Percentiles rank a stretch among this genome's conserved stretches.
phyloP scores from a whole-genome alignment of 257 asterid species.

The Gentiana straminea region DNA sequence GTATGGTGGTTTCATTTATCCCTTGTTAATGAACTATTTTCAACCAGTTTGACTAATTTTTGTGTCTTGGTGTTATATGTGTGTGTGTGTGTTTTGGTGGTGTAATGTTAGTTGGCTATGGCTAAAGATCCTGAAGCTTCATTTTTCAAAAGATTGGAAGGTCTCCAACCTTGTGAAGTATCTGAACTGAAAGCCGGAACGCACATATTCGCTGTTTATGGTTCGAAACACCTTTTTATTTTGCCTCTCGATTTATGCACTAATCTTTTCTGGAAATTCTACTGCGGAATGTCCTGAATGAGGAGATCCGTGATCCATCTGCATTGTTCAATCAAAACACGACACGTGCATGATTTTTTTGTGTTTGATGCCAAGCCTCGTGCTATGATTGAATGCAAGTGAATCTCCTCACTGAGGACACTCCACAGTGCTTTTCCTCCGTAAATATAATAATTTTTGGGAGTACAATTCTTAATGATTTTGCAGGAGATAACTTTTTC shows the following conservation, averaged over 20 bases:
- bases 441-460: too few relatives aligned
- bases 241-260: conserved; percentile 10
- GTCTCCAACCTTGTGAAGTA: conserved; percentile 99
- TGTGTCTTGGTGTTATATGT: conserved; percentile 2
- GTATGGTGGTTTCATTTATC: conserved; percentile 28
- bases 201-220: conserved; percentile 98
- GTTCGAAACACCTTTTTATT: conserved; percentile 25
- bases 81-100: too few relatives aligned
- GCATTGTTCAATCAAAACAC: too few relatives aligned
- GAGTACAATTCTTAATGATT: neutral
- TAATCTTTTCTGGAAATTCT: too few relatives aligned
- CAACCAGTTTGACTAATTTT: neutral
- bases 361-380: too few relatives aligned
- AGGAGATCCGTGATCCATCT: too few relatives aligned
- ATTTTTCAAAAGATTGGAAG: conserved; percentile 93
- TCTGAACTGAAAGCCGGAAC: conserved; percentile 95
- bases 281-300: too few relatives aligned
- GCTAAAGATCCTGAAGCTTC: conserved; percentile 98
- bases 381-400: too few relatives aligned
- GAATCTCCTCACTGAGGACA: too few relatives aligned
- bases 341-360: too few relatives aligned
- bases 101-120: conserved; percentile 33
- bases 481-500: conserved; percentile 96
- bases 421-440: too few relatives aligned
- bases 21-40: too few relatives aligned